Evolutionary conservation across 176 grass and related monocot species (phyloP).

Genomic region (Aegilops longissima): DNA sequence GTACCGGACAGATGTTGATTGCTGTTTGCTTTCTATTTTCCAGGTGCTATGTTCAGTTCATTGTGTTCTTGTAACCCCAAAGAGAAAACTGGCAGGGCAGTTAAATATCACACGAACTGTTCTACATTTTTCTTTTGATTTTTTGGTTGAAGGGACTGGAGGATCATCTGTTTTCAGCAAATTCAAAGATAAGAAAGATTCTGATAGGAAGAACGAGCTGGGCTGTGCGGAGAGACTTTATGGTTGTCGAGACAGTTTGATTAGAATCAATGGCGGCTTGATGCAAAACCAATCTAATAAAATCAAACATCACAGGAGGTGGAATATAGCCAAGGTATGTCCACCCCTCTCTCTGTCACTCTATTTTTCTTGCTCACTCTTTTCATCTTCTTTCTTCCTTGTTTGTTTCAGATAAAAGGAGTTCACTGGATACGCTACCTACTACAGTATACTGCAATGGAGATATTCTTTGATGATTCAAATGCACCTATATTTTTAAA

Average conservation of each 20-base stretch:
- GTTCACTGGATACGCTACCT: slow-evolving; percentile 95
- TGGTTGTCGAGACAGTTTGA: slow-evolving; percentile 52
- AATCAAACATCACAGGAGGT: slow-evolving; percentile 90
- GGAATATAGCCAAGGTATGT: slow-evolving; percentile 76
- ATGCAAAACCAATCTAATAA: slow-evolving; percentile 66
- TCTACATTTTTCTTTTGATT: slow-evolving; percentile 91
- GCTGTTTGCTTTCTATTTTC: slow-evolving; percentile 22
- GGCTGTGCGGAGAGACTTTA: slow-evolving; percentile 53
- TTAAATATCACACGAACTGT: slow-evolving; percentile 66
- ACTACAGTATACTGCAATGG: slow-evolving; percentile 88
- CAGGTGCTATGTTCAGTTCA: slow-evolving; percentile 69
- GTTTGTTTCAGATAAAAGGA: slow-evolving; percentile 77
- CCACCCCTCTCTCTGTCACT: background rate
- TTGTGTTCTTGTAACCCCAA: slow-evolving; percentile 93
- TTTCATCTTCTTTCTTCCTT: slow-evolving; percentile 19
- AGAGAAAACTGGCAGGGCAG: slow-evolving; percentile 85
- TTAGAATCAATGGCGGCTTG: slow-evolving; percentile 38
- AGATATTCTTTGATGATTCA: slow-evolving; percentile 92
- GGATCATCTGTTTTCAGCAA: slow-evolving; percentile 90
- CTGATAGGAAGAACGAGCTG: slow-evolving; percentile 63
- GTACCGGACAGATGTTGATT: background rate
- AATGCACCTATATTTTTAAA: slow-evolving; percentile 88
- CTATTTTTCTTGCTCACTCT: background rate
- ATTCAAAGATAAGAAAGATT: slow-evolving; percentile 64
- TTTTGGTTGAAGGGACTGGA: slow-evolving; percentile 92